phyloP scores from a whole-genome alignment of 139 green algal species.

The Haematococcus lacustris region DNA sequence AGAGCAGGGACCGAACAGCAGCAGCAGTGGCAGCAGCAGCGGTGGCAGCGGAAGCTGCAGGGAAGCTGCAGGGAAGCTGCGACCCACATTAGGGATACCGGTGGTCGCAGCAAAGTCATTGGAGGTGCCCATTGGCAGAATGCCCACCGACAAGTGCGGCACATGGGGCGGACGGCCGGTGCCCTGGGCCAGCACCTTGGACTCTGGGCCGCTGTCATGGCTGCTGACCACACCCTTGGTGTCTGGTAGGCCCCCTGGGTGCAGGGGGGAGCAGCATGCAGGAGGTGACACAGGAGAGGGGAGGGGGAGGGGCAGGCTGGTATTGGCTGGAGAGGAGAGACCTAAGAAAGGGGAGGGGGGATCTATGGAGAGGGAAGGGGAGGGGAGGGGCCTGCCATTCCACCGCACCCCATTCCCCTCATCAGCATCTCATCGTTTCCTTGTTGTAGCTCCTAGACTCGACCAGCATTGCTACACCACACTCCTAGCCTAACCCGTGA shows the following conservation, averaged over 20 bases:
- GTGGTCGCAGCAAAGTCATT: constrained; percentile 43
- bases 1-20: no score
- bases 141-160: constrained; percentile 14
- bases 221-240: neutral
- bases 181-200: neutral
- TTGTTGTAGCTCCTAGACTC: no score
- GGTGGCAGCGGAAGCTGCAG: neutral
- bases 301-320: neutral
- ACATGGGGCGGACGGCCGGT: neutral
- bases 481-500: no score
- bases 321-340: neutral
- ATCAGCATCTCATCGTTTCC: no score
- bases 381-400: no score
- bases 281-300: neutral
- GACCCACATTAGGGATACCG: constrained; percentile 30
- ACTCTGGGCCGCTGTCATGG: no score
- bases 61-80: no score
- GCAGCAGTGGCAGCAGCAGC: no score
- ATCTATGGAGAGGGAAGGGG: no score
- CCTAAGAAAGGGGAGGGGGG: no score
- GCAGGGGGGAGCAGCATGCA: neutral
- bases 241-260: neutral
- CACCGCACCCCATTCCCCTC: no score
- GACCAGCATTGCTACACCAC: no score
- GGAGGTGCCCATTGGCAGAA: constrained; percentile 38